phyloP scores from a whole-genome alignment of 371 early-diverging fungal genomes.

The Parasitella parasitica region DNA sequence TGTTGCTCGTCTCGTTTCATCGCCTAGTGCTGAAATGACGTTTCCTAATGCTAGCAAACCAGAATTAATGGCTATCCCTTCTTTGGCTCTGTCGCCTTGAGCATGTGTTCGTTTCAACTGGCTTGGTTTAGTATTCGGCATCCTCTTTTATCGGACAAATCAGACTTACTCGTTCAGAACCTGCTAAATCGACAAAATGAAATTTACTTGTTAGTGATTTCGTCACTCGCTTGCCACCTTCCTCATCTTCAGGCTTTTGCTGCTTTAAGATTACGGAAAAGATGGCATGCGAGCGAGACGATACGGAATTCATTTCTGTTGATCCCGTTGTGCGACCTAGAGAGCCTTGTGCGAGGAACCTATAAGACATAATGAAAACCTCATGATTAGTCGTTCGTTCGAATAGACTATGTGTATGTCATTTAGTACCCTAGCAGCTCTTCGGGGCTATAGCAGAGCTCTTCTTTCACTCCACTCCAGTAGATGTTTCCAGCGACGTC shows the following conservation, averaged over 20 bases:
- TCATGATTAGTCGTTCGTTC: background rate
- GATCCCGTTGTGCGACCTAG: slow-evolving; percentile 84
- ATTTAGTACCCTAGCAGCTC: slow-evolving; percentile 75
- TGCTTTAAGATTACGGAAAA: slow-evolving; percentile 89
- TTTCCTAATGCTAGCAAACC: slow-evolving; percentile 97
- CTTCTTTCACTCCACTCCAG: slow-evolving; percentile 86
- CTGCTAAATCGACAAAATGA: slow-evolving; percentile 99
- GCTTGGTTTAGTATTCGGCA: background rate
- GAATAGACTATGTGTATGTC: too few species aligned
- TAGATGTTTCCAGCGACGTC: slow-evolving; percentile 85
- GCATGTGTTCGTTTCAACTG: slow-evolving; percentile 90
- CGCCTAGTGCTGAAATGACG: slow-evolving; percentile 95
- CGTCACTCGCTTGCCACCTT: slow-evolving; percentile 15
- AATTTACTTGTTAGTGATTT: slow-evolving; percentile 66
- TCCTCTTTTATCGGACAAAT: too few species aligned
- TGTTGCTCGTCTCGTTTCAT: slow-evolving; percentile 59
- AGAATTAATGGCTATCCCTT: slow-evolving; percentile 96
- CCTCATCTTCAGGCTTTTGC: slow-evolving; percentile 46
- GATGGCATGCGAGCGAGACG: slow-evolving; percentile 96
- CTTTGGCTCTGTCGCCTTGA: slow-evolving; percentile 90
- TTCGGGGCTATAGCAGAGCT: slow-evolving; percentile 64
- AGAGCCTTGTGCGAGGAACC: slow-evolving; percentile 68
- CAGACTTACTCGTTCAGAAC: slow-evolving; percentile 81
- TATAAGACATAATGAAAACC: background rate
- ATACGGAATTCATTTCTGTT: slow-evolving; percentile 95